Conservation (phyloP, 106 monocot genomes). For the Platanthera zijinensis region DNA sequence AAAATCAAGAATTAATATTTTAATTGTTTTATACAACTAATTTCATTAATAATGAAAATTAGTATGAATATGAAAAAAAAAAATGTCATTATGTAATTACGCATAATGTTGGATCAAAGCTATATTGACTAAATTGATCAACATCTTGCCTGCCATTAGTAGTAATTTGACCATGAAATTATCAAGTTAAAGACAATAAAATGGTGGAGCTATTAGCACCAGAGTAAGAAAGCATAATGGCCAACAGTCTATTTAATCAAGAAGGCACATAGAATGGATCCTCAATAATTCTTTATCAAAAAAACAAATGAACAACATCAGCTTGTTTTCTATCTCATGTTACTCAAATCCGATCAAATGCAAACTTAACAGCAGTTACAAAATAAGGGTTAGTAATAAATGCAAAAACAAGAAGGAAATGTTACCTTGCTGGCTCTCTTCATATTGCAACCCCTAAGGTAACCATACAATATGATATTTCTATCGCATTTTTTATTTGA, state of each 20-base stretch:
- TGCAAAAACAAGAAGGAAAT: background rate
- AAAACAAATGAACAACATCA: background rate
- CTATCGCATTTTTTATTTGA: slow-evolving; percentile 82
- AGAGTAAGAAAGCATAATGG: too few relatives aligned
- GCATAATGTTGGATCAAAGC: too few relatives aligned
- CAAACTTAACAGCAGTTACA: background rate
- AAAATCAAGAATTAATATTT: too few relatives aligned
- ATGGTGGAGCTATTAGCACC: too few relatives aligned
- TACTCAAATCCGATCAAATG: background rate
- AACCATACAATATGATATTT: slow-evolving; percentile 93
- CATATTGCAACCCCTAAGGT: slow-evolving; percentile 96
- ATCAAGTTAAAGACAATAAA: too few relatives aligned
- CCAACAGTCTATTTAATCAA: background rate
- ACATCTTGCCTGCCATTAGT: too few relatives aligned
- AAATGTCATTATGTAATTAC: too few relatives aligned
- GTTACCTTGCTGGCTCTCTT: slow-evolving; percentile 75
- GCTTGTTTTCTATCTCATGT: background rate
- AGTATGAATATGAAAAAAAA: too few relatives aligned
- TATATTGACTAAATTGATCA: too few relatives aligned
- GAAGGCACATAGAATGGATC: background rate
- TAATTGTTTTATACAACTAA: too few relatives aligned
- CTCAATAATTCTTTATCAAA: background rate
- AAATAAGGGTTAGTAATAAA: background rate
- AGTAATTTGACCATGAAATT: too few relatives aligned
- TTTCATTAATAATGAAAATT: too few relatives aligned